Base-by-base conservation (phyloP, 805 yeast species). In the Kodamaea laetipori region DNA sequence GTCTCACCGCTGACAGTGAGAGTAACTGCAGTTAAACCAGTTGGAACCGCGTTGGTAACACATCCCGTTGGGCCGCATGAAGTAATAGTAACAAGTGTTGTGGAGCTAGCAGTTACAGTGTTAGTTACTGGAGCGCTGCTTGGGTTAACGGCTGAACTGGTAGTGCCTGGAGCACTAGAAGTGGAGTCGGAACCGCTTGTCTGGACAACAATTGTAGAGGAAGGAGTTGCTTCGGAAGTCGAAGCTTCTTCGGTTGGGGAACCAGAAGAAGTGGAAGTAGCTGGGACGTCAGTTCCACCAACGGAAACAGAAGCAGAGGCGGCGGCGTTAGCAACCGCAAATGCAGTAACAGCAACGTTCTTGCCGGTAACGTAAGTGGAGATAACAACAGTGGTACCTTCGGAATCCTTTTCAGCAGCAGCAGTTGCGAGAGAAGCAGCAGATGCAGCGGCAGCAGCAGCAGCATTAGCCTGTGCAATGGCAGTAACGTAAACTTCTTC, bases 1-100 rank as follows among this genome's bases (percentile, higher is more conserved):
- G 42, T 39, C 6, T 24, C 41, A 4, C 41, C 45, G 2, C 38
- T 28, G 17, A 27, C 31, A 6, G 52, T 51, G 10, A 37, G 37
- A 6, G 54, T 53, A 4, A 45, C 40, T 6, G 46, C 38, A 23
- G 50, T 36, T 10, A 44, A 12, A 25, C 48, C 48, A 24, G 50
- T 47, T 3, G 32, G n/a, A 2, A 18, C 27, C 8, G 40, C 30
- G 6, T 15, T 23, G 5, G 43, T 37, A 8, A n/a, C 11, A 26
- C 47, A 44, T 7, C 18, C 33, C 7, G 37, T 32, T 8, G 18
- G 17, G 8, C 39, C 37, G 26, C 49, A 46, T 13, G 45, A 31
- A n/a, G 49, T 42, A 19, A 42, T 32, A 19, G 45, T 42, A 9
- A 46, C 32, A 10, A 30, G 13, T 3, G 46, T 39, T 2, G 49